Evolutionary conservation across 495 filamentous ascomycete genomes (phyloP).

Genomic region (Tetracladium marchalianum): DNA sequence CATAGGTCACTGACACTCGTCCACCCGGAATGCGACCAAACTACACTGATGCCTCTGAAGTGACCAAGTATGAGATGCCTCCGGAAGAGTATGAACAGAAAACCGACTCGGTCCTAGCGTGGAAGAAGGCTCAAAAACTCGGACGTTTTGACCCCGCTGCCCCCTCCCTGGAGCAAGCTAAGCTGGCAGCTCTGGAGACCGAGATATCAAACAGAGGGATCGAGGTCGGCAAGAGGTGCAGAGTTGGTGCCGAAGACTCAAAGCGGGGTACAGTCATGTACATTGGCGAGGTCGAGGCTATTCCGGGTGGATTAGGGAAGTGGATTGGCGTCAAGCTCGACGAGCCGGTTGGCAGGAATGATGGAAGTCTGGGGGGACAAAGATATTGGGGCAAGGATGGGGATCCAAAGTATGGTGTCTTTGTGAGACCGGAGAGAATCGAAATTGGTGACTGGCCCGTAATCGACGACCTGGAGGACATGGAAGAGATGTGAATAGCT

Average conservation of each 20-base stretch:
- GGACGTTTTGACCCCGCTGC: conserved; percentile 90
- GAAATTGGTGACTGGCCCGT: conserved; percentile 81
- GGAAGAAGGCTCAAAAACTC: conserved; percentile 85
- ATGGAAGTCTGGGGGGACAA: conserved; percentile 69
- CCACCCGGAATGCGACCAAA: conserved; percentile 62
- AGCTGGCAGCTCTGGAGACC: conserved; percentile 49
- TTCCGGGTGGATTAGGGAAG: conserved; percentile 58
- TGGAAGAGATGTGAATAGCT: conserved; percentile 68
- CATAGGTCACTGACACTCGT: conserved; percentile 70
- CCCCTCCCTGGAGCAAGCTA: conserved; percentile 57
- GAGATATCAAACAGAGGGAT: conserved; percentile 63
- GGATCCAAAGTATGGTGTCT: conserved; percentile 65
- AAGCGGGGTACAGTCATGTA: conserved; percentile 78
- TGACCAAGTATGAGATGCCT: conserved; percentile 81
- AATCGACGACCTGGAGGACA: conserved; percentile 65
- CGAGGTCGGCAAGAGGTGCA: conserved; percentile 51
- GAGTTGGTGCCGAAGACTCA: conserved; percentile 52
- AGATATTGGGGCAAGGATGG: conserved; percentile 61
- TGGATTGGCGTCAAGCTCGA: conserved; percentile 85
- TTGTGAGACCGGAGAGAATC: conserved; percentile 82
- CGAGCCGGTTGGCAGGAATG: conserved; percentile 84
- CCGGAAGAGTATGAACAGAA: conserved; percentile 72
- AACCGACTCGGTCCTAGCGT: conserved; percentile 77
- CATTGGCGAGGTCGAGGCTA: conserved; percentile 71
- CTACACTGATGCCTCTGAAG: conserved; percentile 65